Evolutionary conservation across 345 rosid genomes (phyloP).

Genomic region (Camelina hispida): DNA sequence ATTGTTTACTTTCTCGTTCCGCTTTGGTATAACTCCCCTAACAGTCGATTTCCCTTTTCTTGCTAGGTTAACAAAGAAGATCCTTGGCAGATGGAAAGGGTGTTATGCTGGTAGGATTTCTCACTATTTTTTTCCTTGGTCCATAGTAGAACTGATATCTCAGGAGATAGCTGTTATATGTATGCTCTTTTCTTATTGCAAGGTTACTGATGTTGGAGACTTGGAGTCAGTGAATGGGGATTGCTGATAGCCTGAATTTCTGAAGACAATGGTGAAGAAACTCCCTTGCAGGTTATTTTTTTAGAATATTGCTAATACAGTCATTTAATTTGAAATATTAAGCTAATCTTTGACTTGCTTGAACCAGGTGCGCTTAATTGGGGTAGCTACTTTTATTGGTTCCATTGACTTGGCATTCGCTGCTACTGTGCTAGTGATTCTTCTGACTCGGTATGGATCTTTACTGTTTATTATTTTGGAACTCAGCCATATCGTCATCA

Average conservation of each 20-base stretch:
- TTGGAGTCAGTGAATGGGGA: constrained; percentile 97
- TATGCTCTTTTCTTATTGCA: constrained; percentile 25
- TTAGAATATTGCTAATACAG: not conserved
- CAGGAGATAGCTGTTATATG: not conserved
- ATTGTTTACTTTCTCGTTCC: not conserved
- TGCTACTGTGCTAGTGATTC: constrained; percentile 73
- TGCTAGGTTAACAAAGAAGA: constrained; percentile 86
- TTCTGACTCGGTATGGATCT: constrained; percentile 66
- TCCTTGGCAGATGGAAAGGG: constrained; percentile 89
- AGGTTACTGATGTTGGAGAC: constrained; percentile 73
- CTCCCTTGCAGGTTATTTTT: constrained; percentile 65
- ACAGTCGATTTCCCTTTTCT: constrained; percentile 2
- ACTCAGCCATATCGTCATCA: not conserved
- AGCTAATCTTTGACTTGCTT: constrained; percentile 22
- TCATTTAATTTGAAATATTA: constrained; percentile 2
- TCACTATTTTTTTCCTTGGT: not conserved
- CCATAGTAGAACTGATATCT: not conserved
- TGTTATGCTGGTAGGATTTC: constrained; percentile 72
- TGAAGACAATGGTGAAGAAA: constrained; percentile 96
- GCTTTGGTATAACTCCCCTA: constrained; percentile 3
- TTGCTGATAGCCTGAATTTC: constrained; percentile 94
- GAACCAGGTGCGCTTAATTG: constrained; percentile 89
- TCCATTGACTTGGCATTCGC: constrained; percentile 85
- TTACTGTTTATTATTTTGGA: constrained; percentile 8
- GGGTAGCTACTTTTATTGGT: constrained; percentile 96